Percentiles rank a stretch among this genome's conserved stretches.
These are phyloP conservation scores for Tephrocybe sp. DNA, from an alignment of 768 basidiomycete genomes.

Conservation along the genomic window DNA sequence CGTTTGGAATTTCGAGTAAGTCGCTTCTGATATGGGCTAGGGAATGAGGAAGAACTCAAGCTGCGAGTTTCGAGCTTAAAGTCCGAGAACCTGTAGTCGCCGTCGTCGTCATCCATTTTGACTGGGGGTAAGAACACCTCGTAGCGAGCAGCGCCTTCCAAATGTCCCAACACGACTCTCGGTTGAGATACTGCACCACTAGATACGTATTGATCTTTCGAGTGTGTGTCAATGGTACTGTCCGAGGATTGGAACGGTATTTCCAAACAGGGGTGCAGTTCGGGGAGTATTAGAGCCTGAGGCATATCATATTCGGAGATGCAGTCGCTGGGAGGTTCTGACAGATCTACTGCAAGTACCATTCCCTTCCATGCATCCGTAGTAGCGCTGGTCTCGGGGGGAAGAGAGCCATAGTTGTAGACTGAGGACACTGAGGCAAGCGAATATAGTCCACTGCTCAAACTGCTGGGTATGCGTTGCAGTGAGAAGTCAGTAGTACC, in stretches of 20 bases:
- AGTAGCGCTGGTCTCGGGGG: slow-evolving; percentile 19
- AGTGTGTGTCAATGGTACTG: neutral
- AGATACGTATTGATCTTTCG: neutral
- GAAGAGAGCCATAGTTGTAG: slow-evolving; percentile 27
- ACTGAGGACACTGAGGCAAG: slow-evolving; percentile 1
- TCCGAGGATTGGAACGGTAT: neutral
- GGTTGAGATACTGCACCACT: neutral
- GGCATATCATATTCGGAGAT: neutral
- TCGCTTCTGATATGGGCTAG: slow-evolving; percentile 17
- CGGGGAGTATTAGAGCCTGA: slow-evolving; percentile 1
- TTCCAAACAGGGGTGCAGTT: slow-evolving; percentile 3
- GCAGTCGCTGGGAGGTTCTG: slow-evolving; percentile 29
- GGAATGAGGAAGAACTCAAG: slow-evolving; percentile 17
- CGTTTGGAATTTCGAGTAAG: neutral
- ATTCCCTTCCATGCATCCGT: slow-evolving; percentile 11
- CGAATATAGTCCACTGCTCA: neutral
- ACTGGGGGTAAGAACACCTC: slow-evolving; percentile 2
- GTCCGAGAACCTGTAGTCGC: slow-evolving; percentile 17
- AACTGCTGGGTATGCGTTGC: slow-evolving; percentile 20
- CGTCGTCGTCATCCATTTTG: slow-evolving; percentile 2
- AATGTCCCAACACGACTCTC: neutral
- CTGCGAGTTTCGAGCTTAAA: slow-evolving; percentile 1
- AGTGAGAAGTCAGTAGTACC: slow-evolving; percentile 34
- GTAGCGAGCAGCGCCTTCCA: neutral
- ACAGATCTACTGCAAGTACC: slow-evolving; percentile 36